A percentile compares a stretch with the other conserved stretches of the same genome.
phyloP scores from a whole-genome alignment of 441 rosid genomes.

The Gossypium schwendimanii region DNA sequence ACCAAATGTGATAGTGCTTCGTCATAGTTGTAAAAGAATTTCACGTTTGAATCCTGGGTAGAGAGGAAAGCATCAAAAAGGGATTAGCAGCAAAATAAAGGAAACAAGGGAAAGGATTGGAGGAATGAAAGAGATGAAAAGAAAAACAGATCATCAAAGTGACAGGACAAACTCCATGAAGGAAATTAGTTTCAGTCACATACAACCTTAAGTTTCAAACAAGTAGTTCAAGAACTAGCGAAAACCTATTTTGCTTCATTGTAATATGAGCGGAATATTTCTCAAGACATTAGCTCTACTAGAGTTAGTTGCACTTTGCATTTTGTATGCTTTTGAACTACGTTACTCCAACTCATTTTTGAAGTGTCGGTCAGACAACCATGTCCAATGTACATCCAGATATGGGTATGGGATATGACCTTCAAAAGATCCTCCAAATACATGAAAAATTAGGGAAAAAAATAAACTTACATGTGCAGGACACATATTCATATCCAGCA shows the following conservation, averaged over 20 bases:
- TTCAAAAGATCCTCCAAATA: not conserved
- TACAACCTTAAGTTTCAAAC: not conserved
- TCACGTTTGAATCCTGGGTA: conserved; percentile 41
- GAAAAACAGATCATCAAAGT: not conserved
- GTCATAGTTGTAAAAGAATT: conserved; percentile 32
- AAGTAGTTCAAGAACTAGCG: not conserved
- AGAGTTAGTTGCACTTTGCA: not conserved
- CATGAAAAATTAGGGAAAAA: not conserved
- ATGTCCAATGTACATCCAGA: not conserved
- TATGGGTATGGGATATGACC: not conserved
- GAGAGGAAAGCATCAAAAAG: conserved; percentile 13
- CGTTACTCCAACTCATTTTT: not conserved
- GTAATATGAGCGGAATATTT: not conserved
- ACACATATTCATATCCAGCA: not conserved
- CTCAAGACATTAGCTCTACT: not conserved
- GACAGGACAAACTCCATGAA: not conserved
- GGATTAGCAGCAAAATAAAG: not conserved
- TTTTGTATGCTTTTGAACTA: not conserved
- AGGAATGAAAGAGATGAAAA: not conserved
- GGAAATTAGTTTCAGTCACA: not conserved
- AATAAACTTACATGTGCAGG: not conserved
- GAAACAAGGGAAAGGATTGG: not conserved
- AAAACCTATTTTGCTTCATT: not conserved
- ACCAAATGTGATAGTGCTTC: conserved; percentile 48
- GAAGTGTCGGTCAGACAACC: not conserved